Evolutionary conservation across 768 basidiomycete genomes (phyloP).

Genomic region (Strobilomyces confusus): DNA sequence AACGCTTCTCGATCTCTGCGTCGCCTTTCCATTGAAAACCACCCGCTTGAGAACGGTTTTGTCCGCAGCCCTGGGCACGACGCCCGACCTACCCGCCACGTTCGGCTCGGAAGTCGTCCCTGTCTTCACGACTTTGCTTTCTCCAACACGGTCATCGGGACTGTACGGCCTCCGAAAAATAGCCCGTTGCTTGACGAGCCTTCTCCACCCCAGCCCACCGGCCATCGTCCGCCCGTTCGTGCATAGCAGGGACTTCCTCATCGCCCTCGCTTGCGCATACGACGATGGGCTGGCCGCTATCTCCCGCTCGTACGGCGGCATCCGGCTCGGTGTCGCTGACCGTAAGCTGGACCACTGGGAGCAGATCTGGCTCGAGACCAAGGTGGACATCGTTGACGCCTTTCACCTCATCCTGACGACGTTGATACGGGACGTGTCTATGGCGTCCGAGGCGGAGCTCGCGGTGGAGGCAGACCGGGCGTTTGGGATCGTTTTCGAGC

Average conservation of each 20-base stretch:
- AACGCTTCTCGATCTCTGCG: conserved; percentile 59
- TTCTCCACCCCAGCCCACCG: conserved; percentile 50
- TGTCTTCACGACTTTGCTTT: conserved; percentile 48
- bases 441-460: conserved; percentile 40
- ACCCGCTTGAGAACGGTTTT: conserved; percentile 46
- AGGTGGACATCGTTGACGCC: conserved; percentile 65
- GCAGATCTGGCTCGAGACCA: conserved; percentile 65
- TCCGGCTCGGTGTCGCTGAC: conserved; percentile 26
- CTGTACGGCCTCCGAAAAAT: conserved; percentile 65
- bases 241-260: conserved; percentile 46
- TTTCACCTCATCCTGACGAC: conserved; percentile 58
- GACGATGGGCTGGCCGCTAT: conserved; percentile 52
- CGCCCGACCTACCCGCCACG: conserved; percentile 29
- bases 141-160: conserved; percentile 42
- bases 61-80: conserved; percentile 34
- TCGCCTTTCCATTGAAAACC: conserved; percentile 48
- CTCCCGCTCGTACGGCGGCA: conserved; percentile 60
- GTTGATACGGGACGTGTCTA: conserved; percentile 46
- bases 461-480: conserved; percentile 48
- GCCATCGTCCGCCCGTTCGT: conserved; percentile 50
- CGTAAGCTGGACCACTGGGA: conserved; percentile 61
- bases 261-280: conserved; percentile 58
- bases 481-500: conserved; percentile 55
- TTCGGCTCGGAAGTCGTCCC: conserved; percentile 49
- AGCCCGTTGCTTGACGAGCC: conserved; percentile 49